Base-by-base conservation (phyloP, 2,329 filamentous ascomycete genomes). In the Cordyceps cateniannulata region DNA sequence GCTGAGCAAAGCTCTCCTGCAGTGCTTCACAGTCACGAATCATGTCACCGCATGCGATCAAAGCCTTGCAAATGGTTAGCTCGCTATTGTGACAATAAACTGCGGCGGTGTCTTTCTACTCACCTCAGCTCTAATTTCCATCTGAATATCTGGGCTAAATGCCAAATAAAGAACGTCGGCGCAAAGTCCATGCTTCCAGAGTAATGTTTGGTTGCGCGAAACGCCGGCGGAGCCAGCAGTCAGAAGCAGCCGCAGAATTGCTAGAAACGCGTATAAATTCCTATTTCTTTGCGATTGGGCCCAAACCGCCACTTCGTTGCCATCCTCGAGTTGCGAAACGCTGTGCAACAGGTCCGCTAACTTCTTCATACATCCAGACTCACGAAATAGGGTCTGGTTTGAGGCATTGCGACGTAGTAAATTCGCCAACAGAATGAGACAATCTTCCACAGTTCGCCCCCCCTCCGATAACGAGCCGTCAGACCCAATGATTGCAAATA, bases 301-400 rank as follows among this genome's bases (percentile, higher is more conserved):
- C 90, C 91, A 96, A 25, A 84, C 81, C 14, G 88, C 88, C 60
- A 90, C 79, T 63, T 87, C 84, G 25, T 80, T 80, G 20, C 80
- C 76, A 44, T 81, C 79, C 60, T 79, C 76, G 61, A 81, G 78
- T 66, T 81, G 75, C 63, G 82, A 77, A 58, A 82, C 79, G 65
- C 83, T 80, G 68, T 83, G 81, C 22, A 96, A 78, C 38, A 98
- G 78, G 42, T 82, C 82, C 18, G 87, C 82, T 52, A 97, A 78
- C 66, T 86, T 87, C 24, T 83, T 81, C 16, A 96, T 85, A 69
- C 88, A 93, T 1, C 91, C 92, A 49, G 90, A 93, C 72, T 99
- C 95, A 61, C 93, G 85, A 72, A 99, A 98, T 60, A 93, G 86
- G 12, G 91, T 91, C 73, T 99, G 95, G 69, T 99, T 99, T 2